Evolutionary conservation across 2,329 filamentous ascomycete species (phyloP).

Genomic region (Apiospora rasikravindrae): DNA sequence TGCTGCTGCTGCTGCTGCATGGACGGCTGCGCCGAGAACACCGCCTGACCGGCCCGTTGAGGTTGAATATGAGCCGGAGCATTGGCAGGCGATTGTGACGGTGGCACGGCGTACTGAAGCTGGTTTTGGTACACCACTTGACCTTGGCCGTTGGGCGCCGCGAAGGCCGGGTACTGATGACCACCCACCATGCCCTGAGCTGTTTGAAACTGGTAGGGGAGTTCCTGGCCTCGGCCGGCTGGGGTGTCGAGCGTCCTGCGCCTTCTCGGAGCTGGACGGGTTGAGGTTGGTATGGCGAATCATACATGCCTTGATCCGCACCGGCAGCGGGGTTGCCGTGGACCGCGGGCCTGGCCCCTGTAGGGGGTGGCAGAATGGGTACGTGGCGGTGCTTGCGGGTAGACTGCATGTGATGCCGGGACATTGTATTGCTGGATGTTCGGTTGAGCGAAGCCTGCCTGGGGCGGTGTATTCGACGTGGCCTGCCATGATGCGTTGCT

Average conservation of each 20-base stretch:
- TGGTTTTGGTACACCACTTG: slow-evolving; percentile 20
- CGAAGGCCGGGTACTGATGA: background rate
- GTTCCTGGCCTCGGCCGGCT: background rate
- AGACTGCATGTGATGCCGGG: background rate
- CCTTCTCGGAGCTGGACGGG: background rate
- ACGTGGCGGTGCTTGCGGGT: background rate
- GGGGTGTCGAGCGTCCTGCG: background rate
- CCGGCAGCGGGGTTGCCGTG: background rate
- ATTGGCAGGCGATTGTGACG: slow-evolving; percentile 25
- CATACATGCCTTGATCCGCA: slow-evolving; percentile 1
- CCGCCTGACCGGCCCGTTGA: background rate
- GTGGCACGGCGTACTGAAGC: slow-evolving; percentile 22
- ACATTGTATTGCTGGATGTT: background rate
- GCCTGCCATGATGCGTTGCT: background rate
- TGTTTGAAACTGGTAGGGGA: background rate
- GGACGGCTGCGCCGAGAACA: background rate
- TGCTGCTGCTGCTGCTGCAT: background rate
- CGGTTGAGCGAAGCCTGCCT: background rate
- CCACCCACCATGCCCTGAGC: background rate
- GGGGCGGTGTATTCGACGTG: background rate
- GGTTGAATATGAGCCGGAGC: background rate
- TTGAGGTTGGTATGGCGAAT: background rate
- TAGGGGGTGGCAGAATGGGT: background rate
- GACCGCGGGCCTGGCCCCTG: background rate
- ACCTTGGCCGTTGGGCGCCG: slow-evolving; percentile 1